phyloP scores from a whole-genome alignment of 2,329 filamentous ascomycete genomes.

The Paraphoma sp. region DNA sequence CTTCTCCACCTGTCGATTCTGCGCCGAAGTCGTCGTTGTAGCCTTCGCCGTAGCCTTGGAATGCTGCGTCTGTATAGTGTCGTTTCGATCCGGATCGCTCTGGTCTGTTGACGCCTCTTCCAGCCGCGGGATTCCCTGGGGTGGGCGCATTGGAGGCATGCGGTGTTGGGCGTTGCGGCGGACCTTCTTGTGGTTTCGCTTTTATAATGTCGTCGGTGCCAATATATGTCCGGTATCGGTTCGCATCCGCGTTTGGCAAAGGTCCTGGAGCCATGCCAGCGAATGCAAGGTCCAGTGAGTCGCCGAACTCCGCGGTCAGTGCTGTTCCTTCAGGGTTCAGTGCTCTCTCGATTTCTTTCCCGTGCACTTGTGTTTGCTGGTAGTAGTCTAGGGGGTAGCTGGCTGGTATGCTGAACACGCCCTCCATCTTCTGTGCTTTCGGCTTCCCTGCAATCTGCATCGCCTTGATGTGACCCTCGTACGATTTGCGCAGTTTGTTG shows the following conservation, averaged over 20 bases:
- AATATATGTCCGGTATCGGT: conserved; percentile 53
- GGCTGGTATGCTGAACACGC: conserved; percentile 43
- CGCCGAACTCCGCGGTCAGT: conserved; percentile 29
- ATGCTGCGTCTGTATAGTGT: conserved; percentile 76
- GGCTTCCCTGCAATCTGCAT: conserved; percentile 58
- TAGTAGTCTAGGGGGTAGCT: conserved; percentile 51
- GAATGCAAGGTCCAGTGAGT: conserved; percentile 50
- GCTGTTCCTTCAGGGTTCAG: conserved; percentile 36
- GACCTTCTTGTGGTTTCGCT: conserved; percentile 33
- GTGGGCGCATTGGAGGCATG: conserved; percentile 31
- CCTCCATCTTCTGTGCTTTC: conserved; percentile 53
- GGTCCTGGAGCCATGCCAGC: conserved; percentile 50
- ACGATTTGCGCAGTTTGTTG: conserved; percentile 65
- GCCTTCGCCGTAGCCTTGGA: conserved; percentile 75
- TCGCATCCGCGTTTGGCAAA: conserved; percentile 50
- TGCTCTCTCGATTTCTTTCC: conserved; percentile 48
- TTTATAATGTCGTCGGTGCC: conserved; percentile 51
- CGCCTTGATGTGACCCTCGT: conserved; percentile 60
- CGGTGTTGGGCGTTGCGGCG: conserved; percentile 28
- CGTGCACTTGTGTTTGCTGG: conserved; percentile 46
- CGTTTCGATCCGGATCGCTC: conserved; percentile 75
- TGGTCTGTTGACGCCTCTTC: conserved; percentile 61
- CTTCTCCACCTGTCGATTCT: conserved; percentile 75
- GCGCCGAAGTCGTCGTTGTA: conserved; percentile 71
- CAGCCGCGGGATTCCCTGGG: conserved; percentile 47